Evolutionary conservation across 2,329 filamentous ascomycete genomes (phyloP), one percentile per base, ranked within the genome.

Genomic region (Penicillium freii): DNA sequence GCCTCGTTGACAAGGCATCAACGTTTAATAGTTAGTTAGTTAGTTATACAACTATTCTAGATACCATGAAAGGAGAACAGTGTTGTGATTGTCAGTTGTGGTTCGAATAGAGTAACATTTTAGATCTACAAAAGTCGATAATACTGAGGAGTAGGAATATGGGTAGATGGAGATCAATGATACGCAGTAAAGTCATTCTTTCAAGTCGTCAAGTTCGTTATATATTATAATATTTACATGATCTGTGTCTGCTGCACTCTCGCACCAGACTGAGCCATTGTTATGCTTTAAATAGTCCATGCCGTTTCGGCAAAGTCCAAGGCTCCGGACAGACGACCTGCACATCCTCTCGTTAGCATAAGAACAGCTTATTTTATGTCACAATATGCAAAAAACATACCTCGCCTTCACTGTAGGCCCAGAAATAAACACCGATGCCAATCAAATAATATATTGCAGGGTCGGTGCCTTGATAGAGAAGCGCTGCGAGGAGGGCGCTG

Each of bases 351-450:
- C 1, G 34, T 59, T 46, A 55, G 33, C 23, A 48, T 42, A 15
- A 15, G 57, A 58, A 53, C 27, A 31, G 3, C 4, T 5, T 23
- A 8, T 23, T n/a, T 7, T n/a, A 9, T 8, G 3, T 15, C 11
- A 6, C 23, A 54, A 55, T 29, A 39, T 3, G 19, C 21, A 39
- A 51, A 51, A 2, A 64, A 80, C 88, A 72, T 77, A 96, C 92
- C 87, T 99, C 94, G 76, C 94, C 94, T 76, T 99, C 93, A 69
- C 89, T 94, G 70, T 95, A 97, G 1, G 91, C 94, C 92, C 92
- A 97, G 69, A 97, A 96, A 76, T 97, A 99, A 15, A 94, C 87
- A 8, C 80, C 81, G 78, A 95, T 87, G 21, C 88, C 93, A 61
- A 97, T 84, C 27, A 95, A 73, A 73, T 97, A 97, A 78, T 97